Evolutionary conservation across 768 basidiomycete genomes (phyloP), one percentile per base, ranked within the genome.

Genomic region (Termitomyces sp.): DNA sequence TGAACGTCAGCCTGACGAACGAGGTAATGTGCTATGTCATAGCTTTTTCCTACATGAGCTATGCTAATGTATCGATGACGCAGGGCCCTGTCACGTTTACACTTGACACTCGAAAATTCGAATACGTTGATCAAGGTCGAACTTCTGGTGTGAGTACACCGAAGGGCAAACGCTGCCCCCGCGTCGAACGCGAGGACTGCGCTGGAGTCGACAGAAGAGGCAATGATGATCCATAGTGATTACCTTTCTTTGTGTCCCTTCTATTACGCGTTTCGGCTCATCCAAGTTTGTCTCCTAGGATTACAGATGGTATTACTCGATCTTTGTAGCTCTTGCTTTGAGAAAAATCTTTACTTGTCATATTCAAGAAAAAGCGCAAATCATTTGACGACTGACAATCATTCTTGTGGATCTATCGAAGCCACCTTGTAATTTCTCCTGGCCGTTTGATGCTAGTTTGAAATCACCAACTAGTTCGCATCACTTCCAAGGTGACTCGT

Each of bases 11-110:
- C 60, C 71, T 96, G 56, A 87, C 81, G 22, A 98, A 98, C 68
- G 94, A 98, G 76, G 93, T 91, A 70, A 41, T 26, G 76, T 64
- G 49, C 50, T 32, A 43, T 41, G 11, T 46, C 20, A 36, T 26
- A 8, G 14, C 14, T 22, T 47, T 32, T 55, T 28, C 14, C 3
- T 49, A 77, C 75, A 33, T 76, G 79, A 33, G 73, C 82, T 45
- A 82, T 22, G 75, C 80, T 52, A 78, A 49, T 6, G 28, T 9
- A 44, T 54, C 24, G 14, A 14, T 32, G 72, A 45, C 59, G 36
- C 24, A 92, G 89, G 92, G 92, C 3, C 92, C 92, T 56, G 84
- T 94, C 28, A 93, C 91, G 11, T 86, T 94, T 60, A 92, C 88
- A 0, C 76, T 94, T 38, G 92, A 94, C 70, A 86, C 90, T 28